A percentile compares a stretch with the other conserved stretches of the same genome.
phyloP scores from a whole-genome alignment of 108 stramenopile genomes.

The Cyclotella choctawhatcheeana region DNA sequence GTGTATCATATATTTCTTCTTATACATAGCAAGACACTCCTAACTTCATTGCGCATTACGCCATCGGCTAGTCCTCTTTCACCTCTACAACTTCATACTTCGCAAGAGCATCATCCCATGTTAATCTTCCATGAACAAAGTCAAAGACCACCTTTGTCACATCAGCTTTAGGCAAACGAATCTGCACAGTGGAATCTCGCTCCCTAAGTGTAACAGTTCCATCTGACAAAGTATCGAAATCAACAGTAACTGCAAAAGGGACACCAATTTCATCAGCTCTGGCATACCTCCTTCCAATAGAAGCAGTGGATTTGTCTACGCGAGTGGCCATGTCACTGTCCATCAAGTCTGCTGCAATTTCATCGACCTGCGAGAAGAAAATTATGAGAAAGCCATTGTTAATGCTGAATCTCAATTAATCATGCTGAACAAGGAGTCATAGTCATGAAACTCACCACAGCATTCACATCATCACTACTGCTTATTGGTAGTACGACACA shows the following conservation, averaged over 20 bases:
- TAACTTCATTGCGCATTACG: too few relatives aligned
- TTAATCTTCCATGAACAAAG: constrained; percentile 75
- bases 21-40: too few relatives aligned
- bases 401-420: too few relatives aligned
- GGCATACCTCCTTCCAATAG: constrained; percentile 93
- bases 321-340: constrained; percentile 86
- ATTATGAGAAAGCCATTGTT: too few relatives aligned
- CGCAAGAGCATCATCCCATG: constrained; percentile 74
- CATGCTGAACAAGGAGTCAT: background rate
- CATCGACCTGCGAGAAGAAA: constrained; percentile 79
- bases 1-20: too few relatives aligned
- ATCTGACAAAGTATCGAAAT: constrained; percentile 92
- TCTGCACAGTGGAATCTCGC: constrained; percentile 95
- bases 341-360: constrained; percentile 82
- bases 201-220: constrained; percentile 97
- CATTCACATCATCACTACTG: constrained; percentile 80
- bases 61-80: constrained; percentile 58
- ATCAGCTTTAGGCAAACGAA: constrained; percentile 83
- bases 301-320: constrained; percentile 91
- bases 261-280: constrained; percentile 99
- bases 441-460: constrained; percentile 57
- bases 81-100: constrained; percentile 85
- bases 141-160: constrained; percentile 75
- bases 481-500: constrained; percentile 94
- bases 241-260: constrained; percentile 98